Percentiles rank a stretch among this genome's conserved stretches.
These are phyloP conservation scores for Schwanniomyces vanrijiae DNA, from an alignment of 805 yeast genomes.

Conservation along the genomic window DNA sequence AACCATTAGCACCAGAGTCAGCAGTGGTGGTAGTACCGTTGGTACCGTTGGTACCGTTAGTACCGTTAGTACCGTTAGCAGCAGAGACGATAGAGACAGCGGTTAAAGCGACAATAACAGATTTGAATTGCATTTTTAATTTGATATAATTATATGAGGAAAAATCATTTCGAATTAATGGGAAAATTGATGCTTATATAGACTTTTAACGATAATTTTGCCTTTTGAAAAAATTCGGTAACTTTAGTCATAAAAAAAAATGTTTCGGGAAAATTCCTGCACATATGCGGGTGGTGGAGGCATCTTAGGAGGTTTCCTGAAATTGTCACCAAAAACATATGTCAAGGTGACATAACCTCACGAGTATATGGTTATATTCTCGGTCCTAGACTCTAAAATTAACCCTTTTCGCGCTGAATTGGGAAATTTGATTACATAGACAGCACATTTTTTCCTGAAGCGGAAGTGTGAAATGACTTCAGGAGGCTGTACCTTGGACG, in stretches of 20 bases:
- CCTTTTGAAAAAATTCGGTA: background rate
- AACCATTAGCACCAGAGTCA: slow-evolving; percentile 17
- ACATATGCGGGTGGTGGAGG: background rate
- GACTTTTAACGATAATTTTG: slow-evolving; percentile 3
- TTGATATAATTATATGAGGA: slow-evolving; percentile 1
- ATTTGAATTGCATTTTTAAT: slow-evolving; percentile 38
- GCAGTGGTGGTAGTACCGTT: slow-evolving; percentile 16
- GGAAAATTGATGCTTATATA: slow-evolving; percentile 6
- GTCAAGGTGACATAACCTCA: slow-evolving; percentile 1
- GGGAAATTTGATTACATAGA: slow-evolving; percentile 1
- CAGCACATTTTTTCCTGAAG: background rate
- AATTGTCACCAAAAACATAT: background rate
- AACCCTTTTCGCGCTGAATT: background rate
- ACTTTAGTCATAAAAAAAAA: slow-evolving; percentile 2
- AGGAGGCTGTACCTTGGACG: background rate
- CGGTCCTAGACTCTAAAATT: background rate
- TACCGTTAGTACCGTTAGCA: slow-evolving; percentile 25
- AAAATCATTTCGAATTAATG: background rate
- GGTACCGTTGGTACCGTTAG: slow-evolving; percentile 16
- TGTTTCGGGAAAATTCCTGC: background rate
- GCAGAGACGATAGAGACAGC: slow-evolving; percentile 39
- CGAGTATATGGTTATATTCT: background rate
- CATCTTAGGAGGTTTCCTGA: background rate
- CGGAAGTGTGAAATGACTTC: background rate
- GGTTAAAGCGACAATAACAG: slow-evolving; percentile 38